Evolutionary conservation across 257 asterid genomes (phyloP), one percentile per base, ranked within the genome.

Genomic region (Sherardia arvensis): DNA sequence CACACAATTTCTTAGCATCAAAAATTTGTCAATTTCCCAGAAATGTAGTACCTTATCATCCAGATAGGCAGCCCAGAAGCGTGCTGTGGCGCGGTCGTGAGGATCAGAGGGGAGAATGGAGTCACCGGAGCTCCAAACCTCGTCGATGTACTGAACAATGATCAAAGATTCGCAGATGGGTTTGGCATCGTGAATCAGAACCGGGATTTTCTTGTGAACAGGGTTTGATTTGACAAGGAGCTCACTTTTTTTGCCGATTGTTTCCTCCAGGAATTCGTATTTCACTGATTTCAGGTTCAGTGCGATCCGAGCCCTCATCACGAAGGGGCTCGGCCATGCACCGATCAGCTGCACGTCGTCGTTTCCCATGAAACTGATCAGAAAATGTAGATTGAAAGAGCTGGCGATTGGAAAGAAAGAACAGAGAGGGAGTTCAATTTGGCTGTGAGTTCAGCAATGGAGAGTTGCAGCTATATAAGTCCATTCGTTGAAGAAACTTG

Each of bases 71-170:
- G 80, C 68, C 85, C 87, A 81, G 32, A 81, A 84, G 4, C 76
- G 73, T 30, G 84, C 80, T 0, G 29, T 10, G 75, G 86, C 86
- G 54, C 83, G 81, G 57, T 81, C 81, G 22, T 62, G 34, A 4
- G 79, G 85, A 47, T 81, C 72, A 0, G 78, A 71, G 2, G 91
- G 88, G 54, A 81, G 78, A 55, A 84, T 71, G 0, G 72, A 18
- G 18, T 74, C 79, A 21, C 79, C 83, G 2, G 73, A 49, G 59
- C 76, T 26, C 86, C 92, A 80, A 23, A 49, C 74, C 21, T 82
- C 71, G n/a, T 85, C 80, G 1, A 80, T 49, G 43, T 82, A 85
- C 48, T 85, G 64, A n/a, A 82, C 69, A 43, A 78, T 80, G 70
- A 73, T 4, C 43, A 77, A 76, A 0, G 88, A 85, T 62, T 82